Percentiles rank a stretch among this genome's conserved stretches.
These are phyloP conservation scores for Gossypium rotundifolium DNA, from an alignment of 345 rosid genomes.

Conservation along the genomic window DNA sequence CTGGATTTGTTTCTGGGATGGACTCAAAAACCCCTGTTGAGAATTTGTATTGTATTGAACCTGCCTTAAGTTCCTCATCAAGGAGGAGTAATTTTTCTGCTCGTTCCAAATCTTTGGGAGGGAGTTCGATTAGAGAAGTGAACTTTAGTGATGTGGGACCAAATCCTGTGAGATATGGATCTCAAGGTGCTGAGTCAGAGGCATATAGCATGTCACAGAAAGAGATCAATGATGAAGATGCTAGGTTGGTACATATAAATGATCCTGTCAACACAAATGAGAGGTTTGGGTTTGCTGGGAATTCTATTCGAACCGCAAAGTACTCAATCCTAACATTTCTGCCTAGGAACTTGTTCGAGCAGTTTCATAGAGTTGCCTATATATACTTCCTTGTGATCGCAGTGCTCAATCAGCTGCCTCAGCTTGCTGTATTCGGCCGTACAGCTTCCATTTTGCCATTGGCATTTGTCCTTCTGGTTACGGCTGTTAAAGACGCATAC, in stretches of 20 bases:
- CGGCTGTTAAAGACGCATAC: slow-evolving; percentile 91
- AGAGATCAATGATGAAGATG: slow-evolving; percentile 89
- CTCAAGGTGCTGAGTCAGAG: slow-evolving; percentile 63
- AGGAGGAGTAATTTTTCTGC: slow-evolving; percentile 54
- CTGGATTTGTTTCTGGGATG: slow-evolving; percentile 28
- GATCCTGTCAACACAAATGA: slow-evolving; percentile 74
- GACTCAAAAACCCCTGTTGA: slow-evolving; percentile 37
- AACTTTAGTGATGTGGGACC: slow-evolving; percentile 45
- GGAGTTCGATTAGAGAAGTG: slow-evolving; percentile 54
- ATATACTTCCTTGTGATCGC: slow-evolving; percentile 87
- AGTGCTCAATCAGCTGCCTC: slow-evolving; percentile 92
- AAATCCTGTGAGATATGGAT: slow-evolving; percentile 58
- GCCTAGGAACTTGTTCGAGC: slow-evolving; percentile 88
- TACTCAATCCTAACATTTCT: slow-evolving; percentile 75
- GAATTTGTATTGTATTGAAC: slow-evolving; percentile 29
- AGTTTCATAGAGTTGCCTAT: slow-evolving; percentile 93
- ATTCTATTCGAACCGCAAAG: slow-evolving; percentile 64
- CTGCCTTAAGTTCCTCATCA: slow-evolving; percentile 35
- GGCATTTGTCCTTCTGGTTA: slow-evolving; percentile 78
- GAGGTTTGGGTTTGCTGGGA: slow-evolving; percentile 67
- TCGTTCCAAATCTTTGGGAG: slow-evolving; percentile 37
- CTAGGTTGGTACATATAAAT: slow-evolving; percentile 66
- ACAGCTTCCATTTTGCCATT: slow-evolving; percentile 83
- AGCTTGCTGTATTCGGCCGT: slow-evolving; percentile 97
- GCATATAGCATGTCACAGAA: slow-evolving; percentile 55